phyloP scores from a whole-genome alignment of 805 yeast species.

The Candida boleticola region DNA sequence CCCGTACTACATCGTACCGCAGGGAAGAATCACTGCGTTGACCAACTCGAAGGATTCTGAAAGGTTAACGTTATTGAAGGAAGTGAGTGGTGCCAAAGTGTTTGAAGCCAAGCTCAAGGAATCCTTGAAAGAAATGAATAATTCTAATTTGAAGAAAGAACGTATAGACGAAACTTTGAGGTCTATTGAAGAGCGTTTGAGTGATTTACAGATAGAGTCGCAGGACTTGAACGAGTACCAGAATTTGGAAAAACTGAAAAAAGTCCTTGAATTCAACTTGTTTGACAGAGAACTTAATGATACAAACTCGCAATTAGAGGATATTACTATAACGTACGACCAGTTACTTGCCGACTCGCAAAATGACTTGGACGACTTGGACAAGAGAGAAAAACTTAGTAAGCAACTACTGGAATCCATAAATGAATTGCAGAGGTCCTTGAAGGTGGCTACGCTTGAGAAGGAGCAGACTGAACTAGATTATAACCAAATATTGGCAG shows the following conservation, averaged over 20 bases:
- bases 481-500: constrained; percentile 46
- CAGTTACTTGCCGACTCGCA: constrained; percentile 52
- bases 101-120: constrained; percentile 81
- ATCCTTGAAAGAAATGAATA: constrained; percentile 74
- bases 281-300: constrained; percentile 74
- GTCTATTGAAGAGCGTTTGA: constrained; percentile 67
- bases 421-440: constrained; percentile 43
- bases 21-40: constrained; percentile 83
- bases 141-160: constrained; percentile 64
- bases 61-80: constrained; percentile 74
- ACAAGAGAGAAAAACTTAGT: constrained; percentile 56
- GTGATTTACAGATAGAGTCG: constrained; percentile 79
- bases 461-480: constrained; percentile 51
- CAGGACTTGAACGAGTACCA: constrained; percentile 72
- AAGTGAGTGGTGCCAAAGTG: constrained; percentile 92
- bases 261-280: constrained; percentile 70
- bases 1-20: constrained; percentile 96
- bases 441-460: constrained; percentile 57
- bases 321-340: constrained; percentile 56
- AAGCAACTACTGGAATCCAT: constrained; percentile 45
- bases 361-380: constrained; percentile 52
- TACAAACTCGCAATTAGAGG: constrained; percentile 57
- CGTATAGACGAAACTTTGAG: constrained; percentile 72
- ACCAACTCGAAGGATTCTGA: constrained; percentile 89
- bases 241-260: constrained; percentile 61